These are phyloP conservation scores for Eucalyptus curtisii DNA, from an alignment of 345 rosid species.

Conservation along the genomic window DNA sequence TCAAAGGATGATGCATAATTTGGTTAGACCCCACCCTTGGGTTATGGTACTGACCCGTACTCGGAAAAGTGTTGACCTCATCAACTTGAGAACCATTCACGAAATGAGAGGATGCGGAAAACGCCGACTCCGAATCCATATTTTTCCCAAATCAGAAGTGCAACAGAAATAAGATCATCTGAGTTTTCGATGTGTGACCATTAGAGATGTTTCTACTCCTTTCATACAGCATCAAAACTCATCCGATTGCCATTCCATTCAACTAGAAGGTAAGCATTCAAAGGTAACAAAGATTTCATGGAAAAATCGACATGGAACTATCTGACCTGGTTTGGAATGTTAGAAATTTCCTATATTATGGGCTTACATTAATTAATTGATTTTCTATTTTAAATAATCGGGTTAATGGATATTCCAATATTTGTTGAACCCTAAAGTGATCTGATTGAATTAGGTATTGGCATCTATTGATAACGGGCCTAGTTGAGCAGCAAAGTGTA, in stretches of 20 bases:
- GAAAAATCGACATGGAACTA: neutral
- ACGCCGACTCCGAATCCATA: neutral
- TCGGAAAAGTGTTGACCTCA: neutral
- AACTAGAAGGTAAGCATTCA: neutral
- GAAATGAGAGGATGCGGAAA: neutral
- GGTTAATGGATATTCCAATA: too few relatives aligned
- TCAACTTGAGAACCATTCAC: neutral
- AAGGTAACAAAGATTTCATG: neutral
- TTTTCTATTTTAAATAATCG: too few relatives aligned
- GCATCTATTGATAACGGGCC: too few relatives aligned
- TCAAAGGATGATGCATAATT: neutral
- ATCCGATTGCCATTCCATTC: neutral
- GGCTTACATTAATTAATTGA: too few relatives aligned
- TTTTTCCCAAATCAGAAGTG: too few relatives aligned
- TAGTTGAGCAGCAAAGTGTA: too few relatives aligned
- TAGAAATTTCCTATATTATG: too few relatives aligned
- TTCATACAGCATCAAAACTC: neutral
- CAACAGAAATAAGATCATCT: too few relatives aligned
- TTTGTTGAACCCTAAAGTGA: too few relatives aligned
- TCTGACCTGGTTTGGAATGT: neutral
- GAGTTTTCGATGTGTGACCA: too few relatives aligned
- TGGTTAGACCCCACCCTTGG: neutral
- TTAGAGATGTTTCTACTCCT: neutral
- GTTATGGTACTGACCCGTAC: neutral
- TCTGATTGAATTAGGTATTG: too few relatives aligned